Evolutionary conservation across 805 yeast genomes (phyloP), one percentile per base, ranked within the genome.

Genomic region (Metschnikowia colocasiae): DNA sequence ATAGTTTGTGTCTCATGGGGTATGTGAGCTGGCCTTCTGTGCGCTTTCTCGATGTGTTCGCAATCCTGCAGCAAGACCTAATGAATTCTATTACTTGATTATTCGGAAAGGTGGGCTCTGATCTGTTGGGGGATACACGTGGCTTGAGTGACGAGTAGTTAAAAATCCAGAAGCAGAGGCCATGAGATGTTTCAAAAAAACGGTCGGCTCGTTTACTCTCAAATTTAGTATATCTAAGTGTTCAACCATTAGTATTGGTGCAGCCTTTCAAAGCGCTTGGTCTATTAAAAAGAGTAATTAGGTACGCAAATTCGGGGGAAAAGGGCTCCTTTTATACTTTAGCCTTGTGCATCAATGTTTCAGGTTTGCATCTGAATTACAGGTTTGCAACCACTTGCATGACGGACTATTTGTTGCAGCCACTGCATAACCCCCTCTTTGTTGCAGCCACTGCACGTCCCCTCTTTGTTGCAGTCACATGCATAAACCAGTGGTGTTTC

Each of bases 31-130:
- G 13, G 27, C 23, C 13, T 13, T 2, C 12, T 13, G 36, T 40
- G 29, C 43, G 27, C 12, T 20, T 31, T 20, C 40, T 20, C 26
- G 9, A 30, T 32, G 29, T 20, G 29, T 20, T 16, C 36, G 29
- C 43, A 22, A 13, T 40, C 43, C 43, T 40, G 43, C 43, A 40
- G 27, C 20, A 15, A 16, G 3, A 19, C 12, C 23, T n/a, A 16
- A 29, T 29, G 16, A 6, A n/a, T 8, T n/a, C n/a, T n/a, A n/a
- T n/a, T n/a, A n/a, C n/a, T n/a, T n/a, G n/a, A n/a, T n/a, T n/a
- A n/a, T n/a, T n/a, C n/a, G n/a, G n/a, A n/a, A n/a, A n/a, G n/a
- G n/a, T n/a, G n/a, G n/a, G n/a, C n/a, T n/a, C n/a, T n/a, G n/a
- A n/a, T n/a, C n/a, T n/a, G n/a, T n/a, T n/a, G n/a, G n/a, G n/a